Evolutionary conservation across 1,284 basidiomycete species (phyloP), one percentile per base, ranked within the genome.

Genomic region (Neolentinus lepideus): DNA sequence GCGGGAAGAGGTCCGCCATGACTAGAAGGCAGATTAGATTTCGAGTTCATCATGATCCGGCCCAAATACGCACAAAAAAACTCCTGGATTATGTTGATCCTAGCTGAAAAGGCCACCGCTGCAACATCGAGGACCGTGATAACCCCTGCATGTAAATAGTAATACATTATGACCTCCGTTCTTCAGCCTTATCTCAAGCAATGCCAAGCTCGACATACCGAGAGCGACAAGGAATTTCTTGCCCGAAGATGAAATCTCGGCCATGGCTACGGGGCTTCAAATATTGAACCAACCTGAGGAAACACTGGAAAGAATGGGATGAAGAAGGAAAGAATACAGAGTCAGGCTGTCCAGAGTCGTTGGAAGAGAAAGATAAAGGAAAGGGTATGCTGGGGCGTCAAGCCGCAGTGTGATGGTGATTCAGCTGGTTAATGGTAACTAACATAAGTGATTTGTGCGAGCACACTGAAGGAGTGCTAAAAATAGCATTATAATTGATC

Each of bases 1-100:
- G 69, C 19, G 82, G 82, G 62, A 83, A 81, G 25, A 81, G 64
- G 65, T 84, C 81, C 2, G 82, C 82, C 57, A 78, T 68, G 62
- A 74, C 80, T 83, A 61, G 35, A 35, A 16, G 52, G 35, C 14
- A 26, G 21, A 46, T 12, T 24, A 47, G 25, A 35, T 35, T n/a
- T n/a, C n/a, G n/a, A n/a, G n/a, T n/a, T n/a, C n/a, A n/a, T n/a
- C n/a, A n/a, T n/a, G n/a, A n/a, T n/a, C n/a, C n/a, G n/a, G n/a
- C n/a, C n/a, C n/a, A 21, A 36, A 31, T 16, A 38, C 46, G 25
- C 61, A 83, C 81, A 84, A 69, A 79, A 84, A 63, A 78, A 84
- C 27, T 80, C 77, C 61, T 81, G 79, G 63, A 79, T 83, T 21
- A 70, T 64, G 65, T 83, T 83, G 45, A 84, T 77, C 53, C 73